Base-by-base conservation (phyloP, 2,329 filamentous ascomycete species). In the Ceratocystis cubensis region DNA sequence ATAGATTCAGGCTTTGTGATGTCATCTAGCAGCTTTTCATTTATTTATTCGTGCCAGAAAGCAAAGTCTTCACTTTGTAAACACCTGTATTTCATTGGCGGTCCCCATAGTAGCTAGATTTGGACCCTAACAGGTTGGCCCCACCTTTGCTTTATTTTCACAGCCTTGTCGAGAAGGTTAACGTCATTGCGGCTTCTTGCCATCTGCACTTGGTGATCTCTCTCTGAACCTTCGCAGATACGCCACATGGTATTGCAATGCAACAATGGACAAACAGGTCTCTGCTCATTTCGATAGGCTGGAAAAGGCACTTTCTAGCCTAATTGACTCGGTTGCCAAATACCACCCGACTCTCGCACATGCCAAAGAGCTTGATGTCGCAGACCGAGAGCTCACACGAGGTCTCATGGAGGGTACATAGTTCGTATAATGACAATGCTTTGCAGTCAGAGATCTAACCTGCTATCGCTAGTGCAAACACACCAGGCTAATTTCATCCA, bases 251-350 rank as follows among this genome's bases (percentile, higher is more conserved):
- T 25, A 59, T 5, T n/a, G 6, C n/a, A 50, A 2, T 20, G 50
- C 22, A 25, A 37, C 46, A 37, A 89, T 89, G 86, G 83, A 89
- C 70, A 80, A 80, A 61, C 76, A 81, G 62, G 79, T 89, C 5
- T 84, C 88, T 69, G 73, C 72, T 59, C 84, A 82, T 71, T 87
- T 89, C 68, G 83, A 87, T 73, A 82, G 84, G 62, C 78, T 89
- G 37, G 86, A 88, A 71, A 83, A 82, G 71, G 84, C 85, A 0
- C 78, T 95, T 22, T 81, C 82, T 13, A 84, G 79, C 33, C 79
- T 95, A 44, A 86, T 91, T 71, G 88, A 91, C 73, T 92, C 89
- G 0, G 88, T 95, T 69, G 82, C 88, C 5, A 88, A 90, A 70
- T 93, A 92, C 76, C 90, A 91, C 72, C 89, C 90, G 0, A 89